phyloP scores from a whole-genome alignment of 495 filamentous ascomycete species.

The Podospora tetraspora region DNA sequence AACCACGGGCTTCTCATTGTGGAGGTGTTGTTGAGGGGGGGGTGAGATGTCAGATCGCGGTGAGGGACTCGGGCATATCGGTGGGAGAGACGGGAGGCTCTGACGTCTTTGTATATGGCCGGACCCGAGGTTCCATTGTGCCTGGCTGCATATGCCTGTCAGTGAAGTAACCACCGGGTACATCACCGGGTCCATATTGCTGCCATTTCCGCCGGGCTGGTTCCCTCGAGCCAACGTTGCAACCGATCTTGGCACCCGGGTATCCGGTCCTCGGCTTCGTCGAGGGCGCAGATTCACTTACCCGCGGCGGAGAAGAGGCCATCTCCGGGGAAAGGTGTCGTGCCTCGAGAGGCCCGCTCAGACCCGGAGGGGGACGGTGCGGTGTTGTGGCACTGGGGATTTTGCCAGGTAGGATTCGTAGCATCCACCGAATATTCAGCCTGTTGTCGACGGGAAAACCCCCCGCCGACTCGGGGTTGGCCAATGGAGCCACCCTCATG shows the following conservation, averaged over 20 bases:
- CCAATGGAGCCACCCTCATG: background rate
- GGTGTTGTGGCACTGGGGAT: background rate
- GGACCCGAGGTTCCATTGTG: background rate
- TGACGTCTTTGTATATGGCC: background rate
- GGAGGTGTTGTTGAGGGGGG: background rate
- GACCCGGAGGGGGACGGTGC: background rate
- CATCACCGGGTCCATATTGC: background rate
- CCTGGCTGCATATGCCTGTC: background rate
- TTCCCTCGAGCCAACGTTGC: background rate
- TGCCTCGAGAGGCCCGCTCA: background rate
- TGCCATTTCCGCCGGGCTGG: background rate
- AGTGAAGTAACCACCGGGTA: background rate
- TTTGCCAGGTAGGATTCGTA: background rate
- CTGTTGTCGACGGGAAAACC: background rate
- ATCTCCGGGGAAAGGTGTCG: background rate
- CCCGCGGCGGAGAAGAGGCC: background rate
- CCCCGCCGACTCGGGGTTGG: background rate
- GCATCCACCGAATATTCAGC: background rate
- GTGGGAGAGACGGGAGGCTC: background rate
- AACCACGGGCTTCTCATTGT: background rate
- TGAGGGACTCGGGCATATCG: background rate
- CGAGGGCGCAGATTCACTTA: background rate
- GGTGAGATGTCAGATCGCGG: background rate
- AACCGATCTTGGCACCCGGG: background rate
- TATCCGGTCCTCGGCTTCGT: background rate